Evolutionary conservation across 345 rosid species (phyloP).

Genomic region (Punica granatum): DNA sequence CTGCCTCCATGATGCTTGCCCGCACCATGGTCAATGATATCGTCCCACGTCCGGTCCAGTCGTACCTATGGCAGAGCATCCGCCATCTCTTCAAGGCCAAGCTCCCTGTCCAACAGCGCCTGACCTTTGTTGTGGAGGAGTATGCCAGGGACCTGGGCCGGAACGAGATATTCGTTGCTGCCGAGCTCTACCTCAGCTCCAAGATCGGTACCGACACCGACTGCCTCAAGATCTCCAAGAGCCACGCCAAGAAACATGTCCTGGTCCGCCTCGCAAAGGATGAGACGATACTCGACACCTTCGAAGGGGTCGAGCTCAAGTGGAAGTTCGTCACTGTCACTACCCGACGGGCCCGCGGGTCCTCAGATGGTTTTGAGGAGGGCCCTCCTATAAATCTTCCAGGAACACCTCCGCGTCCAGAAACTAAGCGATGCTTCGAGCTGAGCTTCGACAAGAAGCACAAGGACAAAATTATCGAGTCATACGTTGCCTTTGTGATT

Average conservation of each 20-base stretch:
- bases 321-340: conserved; percentile 16
- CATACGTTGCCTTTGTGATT: conserved; percentile 32
- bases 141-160: conserved; percentile 21
- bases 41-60: conserved; percentile 15
- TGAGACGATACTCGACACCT: conserved; percentile 25
- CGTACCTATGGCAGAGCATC: conserved; percentile 12
- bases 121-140: conserved; percentile 35
- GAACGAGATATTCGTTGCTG: conserved; percentile 34
- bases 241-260: conserved; percentile 19
- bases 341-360: neutral
- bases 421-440: conserved; percentile 27
- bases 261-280: conserved; percentile 22
- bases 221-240: conserved; percentile 26
- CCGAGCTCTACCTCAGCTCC: conserved; percentile 31
- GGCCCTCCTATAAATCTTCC: conserved; percentile 23
- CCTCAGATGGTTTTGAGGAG: conserved; percentile 15
- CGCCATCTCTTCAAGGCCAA: conserved; percentile 15
- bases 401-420: neutral
- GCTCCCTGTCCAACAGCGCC: conserved; percentile 9
- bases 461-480: conserved; percentile 23
- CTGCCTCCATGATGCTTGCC: conserved; percentile 7
- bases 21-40: conserved; percentile 17
- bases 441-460: conserved; percentile 29
- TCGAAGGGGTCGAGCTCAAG: neutral
- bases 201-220: conserved; percentile 20